Evolutionary conservation across 2,329 filamentous ascomycete genomes (phyloP).

Genomic region (Gnomoniopsis sp.): DNA sequence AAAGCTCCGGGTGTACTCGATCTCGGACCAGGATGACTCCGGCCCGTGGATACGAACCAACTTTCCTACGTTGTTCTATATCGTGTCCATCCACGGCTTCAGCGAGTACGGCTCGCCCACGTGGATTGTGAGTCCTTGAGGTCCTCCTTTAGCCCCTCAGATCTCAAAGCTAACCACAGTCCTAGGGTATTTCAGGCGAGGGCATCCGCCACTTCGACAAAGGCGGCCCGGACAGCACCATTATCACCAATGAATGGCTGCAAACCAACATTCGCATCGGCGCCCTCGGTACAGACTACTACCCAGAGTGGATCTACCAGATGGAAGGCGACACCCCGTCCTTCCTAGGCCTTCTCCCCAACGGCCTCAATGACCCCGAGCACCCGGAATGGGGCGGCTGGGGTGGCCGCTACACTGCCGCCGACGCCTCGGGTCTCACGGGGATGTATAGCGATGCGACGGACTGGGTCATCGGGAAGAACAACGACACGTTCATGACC

Average conservation of each 20-base stretch:
- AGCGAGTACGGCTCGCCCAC: conserved; percentile 45
- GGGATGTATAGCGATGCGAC: conserved; percentile 29
- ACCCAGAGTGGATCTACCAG: conserved; percentile 41
- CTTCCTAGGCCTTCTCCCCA: conserved; percentile 38
- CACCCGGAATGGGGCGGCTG: conserved; percentile 39
- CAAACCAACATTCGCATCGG: conserved; percentile 43
- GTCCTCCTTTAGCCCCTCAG: too few species aligned
- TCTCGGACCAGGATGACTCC: conserved; percentile 52
- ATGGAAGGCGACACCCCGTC: conserved; percentile 45
- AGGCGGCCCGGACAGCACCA: conserved; percentile 40
- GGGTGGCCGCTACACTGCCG: conserved; percentile 36
- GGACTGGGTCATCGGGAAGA: conserved; percentile 31
- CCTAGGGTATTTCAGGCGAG: conserved; percentile 44
- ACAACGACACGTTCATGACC: conserved; percentile 28
- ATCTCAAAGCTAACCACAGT: neutral
- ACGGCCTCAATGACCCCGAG: conserved; percentile 35
- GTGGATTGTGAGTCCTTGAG: conserved; percentile 34
- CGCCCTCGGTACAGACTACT: conserved; percentile 32
- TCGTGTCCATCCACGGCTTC: conserved; percentile 46
- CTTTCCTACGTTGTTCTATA: conserved; percentile 48
- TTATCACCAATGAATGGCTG: conserved; percentile 43
- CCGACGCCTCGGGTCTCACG: conserved; percentile 19
- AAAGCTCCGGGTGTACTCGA: conserved; percentile 43
- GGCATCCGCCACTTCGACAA: conserved; percentile 41
- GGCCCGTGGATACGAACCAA: conserved; percentile 47